Conservation (phyloP, 306 rosid genomes). For the Hippophae gyantsensis region DNA sequence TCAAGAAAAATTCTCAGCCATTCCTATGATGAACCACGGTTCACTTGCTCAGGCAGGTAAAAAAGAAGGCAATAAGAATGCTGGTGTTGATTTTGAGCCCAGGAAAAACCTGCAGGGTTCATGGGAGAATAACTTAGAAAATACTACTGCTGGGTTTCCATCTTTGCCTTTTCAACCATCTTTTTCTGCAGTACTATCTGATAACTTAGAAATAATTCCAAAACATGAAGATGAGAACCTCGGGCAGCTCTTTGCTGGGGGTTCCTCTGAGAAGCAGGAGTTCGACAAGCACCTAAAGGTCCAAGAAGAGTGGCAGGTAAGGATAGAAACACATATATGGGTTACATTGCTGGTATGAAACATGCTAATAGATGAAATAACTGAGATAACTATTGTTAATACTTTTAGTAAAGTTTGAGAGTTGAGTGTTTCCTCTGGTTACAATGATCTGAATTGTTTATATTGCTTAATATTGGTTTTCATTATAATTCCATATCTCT, state of each 20-base stretch:
- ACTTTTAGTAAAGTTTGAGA: too few relatives aligned
- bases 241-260: constrained; percentile 28
- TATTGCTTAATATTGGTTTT: too few relatives aligned
- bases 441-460: too few relatives aligned
- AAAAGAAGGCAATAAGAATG: constrained; percentile 25
- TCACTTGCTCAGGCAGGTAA: constrained; percentile 32
- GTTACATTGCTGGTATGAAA: neutral
- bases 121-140: constrained; percentile 40
- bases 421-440: too few relatives aligned
- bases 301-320: constrained; percentile 61
- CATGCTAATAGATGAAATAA: too few relatives aligned
- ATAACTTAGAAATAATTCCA: constrained; percentile 24
- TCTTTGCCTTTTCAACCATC: constrained; percentile 37
- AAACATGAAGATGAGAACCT: constrained; percentile 35
- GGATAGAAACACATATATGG: neutral
- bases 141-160: constrained; percentile 25
- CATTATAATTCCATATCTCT: too few relatives aligned
- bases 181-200: constrained; percentile 29
- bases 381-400: too few relatives aligned
- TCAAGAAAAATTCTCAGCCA: constrained; percentile 33
- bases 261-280: constrained; percentile 23
- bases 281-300: constrained; percentile 25
- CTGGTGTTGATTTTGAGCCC: constrained; percentile 30
- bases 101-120: constrained; percentile 26
- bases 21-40: constrained; percentile 31